Base-by-base conservation (phyloP, 345 rosid species). In the Hibiscus trionum region DNA sequence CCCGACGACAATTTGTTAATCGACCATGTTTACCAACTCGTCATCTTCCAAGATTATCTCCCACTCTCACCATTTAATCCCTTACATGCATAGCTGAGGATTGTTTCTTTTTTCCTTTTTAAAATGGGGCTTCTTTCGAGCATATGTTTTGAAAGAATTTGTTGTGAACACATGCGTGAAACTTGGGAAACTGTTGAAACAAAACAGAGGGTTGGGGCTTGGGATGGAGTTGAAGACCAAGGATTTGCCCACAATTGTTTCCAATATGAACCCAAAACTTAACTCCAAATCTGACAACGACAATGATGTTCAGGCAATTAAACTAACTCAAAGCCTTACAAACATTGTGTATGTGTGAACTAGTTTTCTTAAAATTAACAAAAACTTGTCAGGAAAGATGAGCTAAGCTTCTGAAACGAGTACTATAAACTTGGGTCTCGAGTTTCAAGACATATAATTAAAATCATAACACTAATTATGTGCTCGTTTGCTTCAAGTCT, bases 141-240 rank as follows among this genome's bases (percentile, higher is more conserved):
- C 72, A 90, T 95, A 93, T 80, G 91, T 90, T 47, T 72, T 90
- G 84, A 90, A 88, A 61, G 95, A 87, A 78, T 88, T 90, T 69
- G 82, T 85, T 46, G 83, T 87, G 27, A 93, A 90, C 79, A 93
- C 85, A 67, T 83, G 91, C 66, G 86, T 82, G 61, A 93, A 88
- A 74, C 85, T 93, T 17, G 96, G 93, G 33, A 90, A 86, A 77
- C 62, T 88, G 75, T 70, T 88, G 84, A 83, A 82, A 77, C 83
- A 86, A 68, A 57, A 21, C 2, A 80, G 84, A 42, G 89, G 82
- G 1, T 27, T 70, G 47, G 80, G 75, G 57, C 79, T 77, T 72
- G 87, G 73, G 42, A 19, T 9, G 58, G 78, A 76, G 57, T 52
- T 78, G 63, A 85, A 76, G 77, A 77, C 65, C 70, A 83, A 79